Base-by-base conservation (phyloP, 129 eudicot genomes). In the Tagetes erecta region DNA sequence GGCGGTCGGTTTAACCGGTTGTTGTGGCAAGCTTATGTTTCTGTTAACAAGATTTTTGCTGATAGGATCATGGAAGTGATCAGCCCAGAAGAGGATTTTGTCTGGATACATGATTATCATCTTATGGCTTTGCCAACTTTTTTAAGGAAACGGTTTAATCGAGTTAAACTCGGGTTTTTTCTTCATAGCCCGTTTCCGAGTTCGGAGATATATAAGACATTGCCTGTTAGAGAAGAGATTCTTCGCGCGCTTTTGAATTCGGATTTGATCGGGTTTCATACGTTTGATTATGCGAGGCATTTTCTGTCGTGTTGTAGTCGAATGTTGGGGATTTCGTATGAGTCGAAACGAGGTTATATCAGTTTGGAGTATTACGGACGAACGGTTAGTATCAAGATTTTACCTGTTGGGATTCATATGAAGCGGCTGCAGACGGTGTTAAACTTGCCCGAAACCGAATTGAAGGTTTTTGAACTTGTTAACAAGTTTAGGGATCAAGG, bases 101-200 rank as follows among this genome's bases (percentile, higher is more conserved):
- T 88, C 66, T 88, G 95, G 95, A 86, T 88, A 69, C 96, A 89
- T 72, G 96, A 89, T 80, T 89, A 89, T 57, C 96, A 89, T 75
- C 75, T 89, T 71, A 86, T 89, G 96, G 92, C 82, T 34, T 70
- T 89, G 80, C 96, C 92, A 39, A 84, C 89, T 2, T 86, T 89
- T 58, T 73, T 89, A 52, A 86, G 96, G 68, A 82, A 89, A 70
- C 91, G 96, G 3, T 89, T 89, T 41, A 85, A 78, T 52, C 85
- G 91, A 27, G 66, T 89, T 59, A 80, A 89, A 56, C 82, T 89
- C 87, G 95, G 95, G 3, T 89, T 89, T 74, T 89, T 88, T 56
- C 91, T 88, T 7, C 95, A 88, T 51, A 86, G 96, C 49, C 96
- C 94, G 41, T 88, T 86, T 72, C 96, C 96, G 7, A 86, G 89